Percentiles rank a stretch among this genome's conserved stretches.
Evolutionary conservation across 2,329 filamentous ascomycete species (phyloP).

Genomic region (Parastagonospora nodorum): DNA sequence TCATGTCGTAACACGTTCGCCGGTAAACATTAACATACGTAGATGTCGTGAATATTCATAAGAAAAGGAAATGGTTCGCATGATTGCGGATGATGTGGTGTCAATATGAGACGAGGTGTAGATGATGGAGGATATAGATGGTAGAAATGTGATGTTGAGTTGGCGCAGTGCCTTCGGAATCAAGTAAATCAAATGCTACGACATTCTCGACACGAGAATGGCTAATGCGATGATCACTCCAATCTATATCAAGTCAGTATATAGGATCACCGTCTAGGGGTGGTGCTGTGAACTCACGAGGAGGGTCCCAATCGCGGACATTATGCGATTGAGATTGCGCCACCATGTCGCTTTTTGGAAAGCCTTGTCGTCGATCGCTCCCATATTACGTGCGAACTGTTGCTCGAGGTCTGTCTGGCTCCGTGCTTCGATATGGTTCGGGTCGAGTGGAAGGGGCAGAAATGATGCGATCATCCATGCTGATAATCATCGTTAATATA

Average conservation of each 20-base stretch:
- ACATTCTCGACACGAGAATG: conserved; percentile 45
- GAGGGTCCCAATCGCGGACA: conserved; percentile 62
- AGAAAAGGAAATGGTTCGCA: conserved; percentile 15
- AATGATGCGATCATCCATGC: conserved; percentile 82
- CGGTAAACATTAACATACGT: conserved; percentile 37
- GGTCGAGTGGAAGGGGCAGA: conserved; percentile 69
- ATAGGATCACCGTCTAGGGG: conserved; percentile 1
- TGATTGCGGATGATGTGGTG: conserved; percentile 2
- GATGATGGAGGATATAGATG: conserved; percentile 5
- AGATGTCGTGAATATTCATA: conserved; percentile 32
- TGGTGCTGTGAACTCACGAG: conserved; percentile 53
- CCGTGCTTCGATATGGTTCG: conserved; percentile 49
- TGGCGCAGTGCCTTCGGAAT: conserved; percentile 4
- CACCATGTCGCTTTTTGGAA: conserved; percentile 68
- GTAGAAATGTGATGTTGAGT: conserved; percentile 5
- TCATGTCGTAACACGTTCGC: conserved; percentile 24
- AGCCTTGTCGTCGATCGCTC: conserved; percentile 53
- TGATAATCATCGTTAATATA: conserved; percentile 39
- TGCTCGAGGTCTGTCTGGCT: conserved; percentile 48
- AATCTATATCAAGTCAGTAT: conserved; percentile 31
- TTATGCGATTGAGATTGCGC: conserved; percentile 66
- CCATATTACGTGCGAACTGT: conserved; percentile 52
- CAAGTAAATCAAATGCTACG: conserved; percentile 8
- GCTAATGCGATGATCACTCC: conserved; percentile 30
- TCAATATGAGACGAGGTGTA: neutral